Evolutionary conservation across 768 basidiomycete genomes (phyloP).

Genomic region (Amanita fuliginea): DNA sequence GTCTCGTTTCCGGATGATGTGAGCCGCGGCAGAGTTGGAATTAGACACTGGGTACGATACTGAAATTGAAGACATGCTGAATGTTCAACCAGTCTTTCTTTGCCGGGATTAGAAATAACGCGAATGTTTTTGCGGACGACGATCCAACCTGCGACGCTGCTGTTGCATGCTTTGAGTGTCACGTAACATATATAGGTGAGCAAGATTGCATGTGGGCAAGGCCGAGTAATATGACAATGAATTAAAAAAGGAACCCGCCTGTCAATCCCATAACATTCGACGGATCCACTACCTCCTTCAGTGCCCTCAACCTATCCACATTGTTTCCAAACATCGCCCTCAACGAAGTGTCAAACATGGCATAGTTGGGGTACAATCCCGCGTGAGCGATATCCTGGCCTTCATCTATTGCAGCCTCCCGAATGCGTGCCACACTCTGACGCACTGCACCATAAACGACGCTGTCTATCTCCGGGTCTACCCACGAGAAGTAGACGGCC

Average conservation of each 20-base stretch:
- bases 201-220: no score
- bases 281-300: slow-evolving; percentile 15
- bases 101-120: no score
- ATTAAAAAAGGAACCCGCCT: background rate
- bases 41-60: no score
- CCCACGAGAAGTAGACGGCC: slow-evolving; percentile 17
- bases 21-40: no score
- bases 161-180: no score
- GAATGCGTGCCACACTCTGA: slow-evolving; percentile 23
- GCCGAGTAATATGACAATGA: no score
- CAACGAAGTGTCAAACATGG: slow-evolving; percentile 31
- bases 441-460: slow-evolving; percentile 22
- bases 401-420: slow-evolving; percentile 18
- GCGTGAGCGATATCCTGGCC: slow-evolving; percentile 25
- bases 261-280: slow-evolving; percentile 21
- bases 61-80: no score
- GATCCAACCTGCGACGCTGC: no score
- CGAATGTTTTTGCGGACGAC: no score
- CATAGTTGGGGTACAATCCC: slow-evolving; percentile 28
- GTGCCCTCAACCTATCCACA: slow-evolving; percentile 19
- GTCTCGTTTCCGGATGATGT: no score
- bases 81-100: no score
- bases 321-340: slow-evolving; percentile 31
- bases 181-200: no score
- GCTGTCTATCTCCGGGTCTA: slow-evolving; percentile 9